These are phyloP conservation scores for Alternaria sp. DNA, from an alignment of 2,329 filamentous ascomycete genomes.

Conservation along the genomic window DNA sequence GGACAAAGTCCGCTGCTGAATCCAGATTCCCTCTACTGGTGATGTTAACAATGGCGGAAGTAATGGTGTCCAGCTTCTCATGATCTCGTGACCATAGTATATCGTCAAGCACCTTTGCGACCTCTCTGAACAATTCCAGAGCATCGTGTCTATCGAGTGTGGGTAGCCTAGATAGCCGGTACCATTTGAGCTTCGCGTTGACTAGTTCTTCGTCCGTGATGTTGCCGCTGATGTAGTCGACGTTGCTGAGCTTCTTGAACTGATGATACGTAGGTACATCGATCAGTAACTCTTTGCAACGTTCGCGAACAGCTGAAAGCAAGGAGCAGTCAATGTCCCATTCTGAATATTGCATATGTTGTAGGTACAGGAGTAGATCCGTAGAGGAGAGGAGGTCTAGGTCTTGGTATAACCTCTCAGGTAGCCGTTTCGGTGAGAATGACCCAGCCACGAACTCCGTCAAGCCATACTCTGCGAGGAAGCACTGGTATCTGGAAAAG, in stretches of 20 bases:
- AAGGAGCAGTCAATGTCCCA: constrained; percentile 45
- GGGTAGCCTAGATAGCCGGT: constrained; percentile 41
- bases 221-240: constrained; percentile 45
- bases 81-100: constrained; percentile 45
- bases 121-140: constrained; percentile 45
- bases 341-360: constrained; percentile 46
- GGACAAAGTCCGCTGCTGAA: constrained; percentile 61
- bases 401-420: constrained; percentile 44
- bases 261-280: constrained; percentile 50
- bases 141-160: constrained; percentile 36
- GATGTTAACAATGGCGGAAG: constrained; percentile 38
- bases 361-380: constrained; percentile 46
- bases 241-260: constrained; percentile 48
- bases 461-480: constrained; percentile 44
- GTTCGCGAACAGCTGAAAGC: constrained; percentile 36
- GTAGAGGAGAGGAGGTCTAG: constrained; percentile 46
- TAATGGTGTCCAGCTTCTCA: constrained; percentile 43
- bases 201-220: constrained; percentile 46
- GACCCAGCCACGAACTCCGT: constrained; percentile 23
- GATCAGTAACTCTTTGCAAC: constrained; percentile 47
- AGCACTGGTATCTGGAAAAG: constrained; percentile 50
- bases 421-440: constrained; percentile 28
- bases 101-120: constrained; percentile 37
- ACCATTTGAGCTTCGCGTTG: constrained; percentile 47
- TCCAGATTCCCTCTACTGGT: constrained; percentile 36